phyloP scores from a whole-genome alignment of 73 alveolate species.

The Blepharisma japonicum region DNA sequence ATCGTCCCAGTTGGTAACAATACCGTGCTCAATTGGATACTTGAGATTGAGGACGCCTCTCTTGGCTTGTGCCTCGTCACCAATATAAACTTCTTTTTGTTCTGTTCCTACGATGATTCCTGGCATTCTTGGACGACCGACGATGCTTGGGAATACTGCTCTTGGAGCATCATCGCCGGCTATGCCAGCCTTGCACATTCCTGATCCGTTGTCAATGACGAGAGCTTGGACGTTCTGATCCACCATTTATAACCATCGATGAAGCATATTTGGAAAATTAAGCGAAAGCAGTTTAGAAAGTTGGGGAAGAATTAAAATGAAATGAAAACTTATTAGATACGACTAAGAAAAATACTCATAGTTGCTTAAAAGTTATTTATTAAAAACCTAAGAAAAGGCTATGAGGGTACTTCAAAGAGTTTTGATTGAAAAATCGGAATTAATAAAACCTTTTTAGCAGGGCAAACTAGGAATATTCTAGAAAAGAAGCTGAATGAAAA shows the following conservation, averaged over 20 bases:
- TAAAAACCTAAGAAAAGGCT: too few relatives aligned
- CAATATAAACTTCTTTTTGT: conserved; percentile 78
- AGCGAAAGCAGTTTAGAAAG: too few relatives aligned
- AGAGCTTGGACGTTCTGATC: conserved; percentile 67
- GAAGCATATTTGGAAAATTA: too few relatives aligned
- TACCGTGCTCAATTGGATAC: conserved; percentile 73
- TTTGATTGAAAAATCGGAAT: too few relatives aligned
- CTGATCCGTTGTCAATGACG: conserved; percentile 96
- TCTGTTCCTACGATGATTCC: conserved; percentile 74
- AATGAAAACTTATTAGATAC: too few relatives aligned
- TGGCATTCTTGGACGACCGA: conserved; percentile 83
- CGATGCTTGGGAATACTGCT: conserved; percentile 77
- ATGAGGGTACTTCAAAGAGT: too few relatives aligned
- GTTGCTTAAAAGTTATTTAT: too few relatives aligned
- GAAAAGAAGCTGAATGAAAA: too few relatives aligned
- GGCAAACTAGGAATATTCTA: too few relatives aligned
- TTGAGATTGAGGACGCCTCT: conserved; percentile 53
- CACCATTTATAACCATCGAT: conserved; percentile 69
- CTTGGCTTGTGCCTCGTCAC: conserved; percentile 67
- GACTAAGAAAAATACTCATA: too few relatives aligned
- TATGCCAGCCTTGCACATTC: conserved; percentile 93
- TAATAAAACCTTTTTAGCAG: too few relatives aligned
- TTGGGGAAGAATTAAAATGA: too few relatives aligned
- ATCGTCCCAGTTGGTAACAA: conserved; percentile 71
- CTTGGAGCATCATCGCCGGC: conserved; percentile 97